phyloP scores from a whole-genome alignment of 1,139 yeast species.

The Saccharomyces hybrid region DNA sequence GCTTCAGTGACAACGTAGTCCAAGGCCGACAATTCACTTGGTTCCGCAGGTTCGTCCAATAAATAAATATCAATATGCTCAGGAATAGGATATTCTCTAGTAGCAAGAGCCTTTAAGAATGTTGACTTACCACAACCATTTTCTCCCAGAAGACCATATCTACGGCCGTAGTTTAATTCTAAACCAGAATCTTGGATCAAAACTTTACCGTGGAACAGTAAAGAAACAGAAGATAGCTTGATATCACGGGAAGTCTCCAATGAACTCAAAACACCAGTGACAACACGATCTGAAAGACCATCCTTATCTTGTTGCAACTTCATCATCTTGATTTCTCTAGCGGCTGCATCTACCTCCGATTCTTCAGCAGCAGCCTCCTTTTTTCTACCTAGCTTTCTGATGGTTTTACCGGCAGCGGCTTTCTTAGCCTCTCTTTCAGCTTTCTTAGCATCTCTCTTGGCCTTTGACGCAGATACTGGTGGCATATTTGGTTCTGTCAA shows the following conservation, averaged over 20 bases:
- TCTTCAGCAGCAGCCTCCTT: constrained; percentile 38
- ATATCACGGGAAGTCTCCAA: constrained; percentile 88
- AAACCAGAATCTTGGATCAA: constrained; percentile 83
- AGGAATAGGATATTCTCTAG: constrained; percentile 94
- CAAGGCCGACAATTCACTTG: constrained; percentile 84
- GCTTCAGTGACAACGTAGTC: constrained; percentile 98
- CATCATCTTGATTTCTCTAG: constrained; percentile 74
- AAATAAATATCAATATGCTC: constrained; percentile 84
- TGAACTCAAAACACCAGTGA: constrained; percentile 93
- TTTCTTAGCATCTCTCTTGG: constrained; percentile 94
- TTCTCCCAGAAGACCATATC: constrained; percentile 95
- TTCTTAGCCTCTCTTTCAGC: constrained; percentile 95
- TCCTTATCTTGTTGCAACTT: constrained; percentile 89
- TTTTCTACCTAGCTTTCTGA: constrained; percentile 51
- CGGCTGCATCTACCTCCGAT: constrained; percentile 49
- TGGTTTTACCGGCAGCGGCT: constrained; percentile 64
- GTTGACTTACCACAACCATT: constrained; percentile 99
- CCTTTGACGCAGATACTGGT: constrained; percentile 75
- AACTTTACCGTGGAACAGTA: constrained; percentile 96
- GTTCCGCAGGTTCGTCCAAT: constrained; percentile 95
- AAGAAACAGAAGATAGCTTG: constrained; percentile 81
- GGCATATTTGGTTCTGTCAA: constrained; percentile 22
- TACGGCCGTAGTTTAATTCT: constrained; percentile 94
- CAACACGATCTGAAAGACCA: constrained; percentile 94
- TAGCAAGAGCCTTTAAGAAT: constrained; percentile 83